Percentiles rank a stretch among this genome's conserved stretches.
Evolutionary conservation across 306 rosid species (phyloP).

Genomic region (Prunus mira): DNA sequence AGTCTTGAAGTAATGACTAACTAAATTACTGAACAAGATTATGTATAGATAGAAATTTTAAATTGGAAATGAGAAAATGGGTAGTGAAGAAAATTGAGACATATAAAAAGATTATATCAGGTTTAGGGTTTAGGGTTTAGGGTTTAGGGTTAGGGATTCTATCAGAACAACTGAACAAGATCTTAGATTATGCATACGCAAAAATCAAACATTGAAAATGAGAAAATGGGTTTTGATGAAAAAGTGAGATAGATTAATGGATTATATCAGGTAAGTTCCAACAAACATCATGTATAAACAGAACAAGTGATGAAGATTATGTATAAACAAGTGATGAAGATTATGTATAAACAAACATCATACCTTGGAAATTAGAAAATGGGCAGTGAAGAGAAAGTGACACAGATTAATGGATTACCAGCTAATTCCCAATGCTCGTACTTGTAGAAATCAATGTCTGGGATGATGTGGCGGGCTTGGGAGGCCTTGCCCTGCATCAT

Average conservation of each 20-base stretch:
- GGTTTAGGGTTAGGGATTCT: no score
- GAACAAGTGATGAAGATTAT: neutral
- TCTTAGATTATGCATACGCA: no score
- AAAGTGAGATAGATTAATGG: no score
- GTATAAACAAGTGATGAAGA: neutral
- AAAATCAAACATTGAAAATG: no score
- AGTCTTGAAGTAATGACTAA: neutral
- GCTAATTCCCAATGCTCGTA: slow-evolving; percentile 53
- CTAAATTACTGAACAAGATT: neutral
- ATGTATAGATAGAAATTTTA: no score
- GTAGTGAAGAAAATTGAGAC: neutral
- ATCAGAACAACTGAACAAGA: no score
- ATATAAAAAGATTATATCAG: neutral
- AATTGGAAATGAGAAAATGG: neutral
- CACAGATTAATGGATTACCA: slow-evolving; percentile 18
- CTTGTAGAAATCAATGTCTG: slow-evolving; percentile 41
- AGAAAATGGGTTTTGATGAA: no score
- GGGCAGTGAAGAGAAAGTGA: neutral
- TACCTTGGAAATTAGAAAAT: neutral
- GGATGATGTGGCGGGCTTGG: slow-evolving; percentile 9
- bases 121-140: no score
- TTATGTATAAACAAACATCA: neutral
- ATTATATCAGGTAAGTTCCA: no score
- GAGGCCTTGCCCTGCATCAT: slow-evolving; percentile 27
- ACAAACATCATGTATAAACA: no score